A percentile compares a stretch with the other conserved stretches of the same genome.
phyloP scores from a whole-genome alignment of 169 alveolate genomes.

The Babesia gibsoni region DNA sequence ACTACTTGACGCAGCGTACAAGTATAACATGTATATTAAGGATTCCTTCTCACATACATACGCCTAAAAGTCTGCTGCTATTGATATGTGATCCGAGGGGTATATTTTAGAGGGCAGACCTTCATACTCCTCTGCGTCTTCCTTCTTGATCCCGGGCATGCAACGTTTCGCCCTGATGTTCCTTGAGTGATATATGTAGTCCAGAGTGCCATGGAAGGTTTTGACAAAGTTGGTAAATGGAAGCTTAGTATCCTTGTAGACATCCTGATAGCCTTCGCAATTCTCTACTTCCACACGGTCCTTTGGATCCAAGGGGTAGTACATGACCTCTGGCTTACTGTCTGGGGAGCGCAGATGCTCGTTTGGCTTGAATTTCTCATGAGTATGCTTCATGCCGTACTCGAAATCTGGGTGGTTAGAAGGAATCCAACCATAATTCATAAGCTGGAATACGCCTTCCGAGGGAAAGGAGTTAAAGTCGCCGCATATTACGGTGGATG shows the following conservation, averaged over 20 bases:
- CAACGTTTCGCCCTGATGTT: conserved; percentile 53
- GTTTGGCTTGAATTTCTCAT: conserved; percentile 24
- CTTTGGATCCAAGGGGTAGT: neutral
- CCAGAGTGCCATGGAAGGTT: conserved; percentile 60
- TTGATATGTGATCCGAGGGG: conserved; percentile 66
- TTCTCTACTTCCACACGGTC: conserved; percentile 24
- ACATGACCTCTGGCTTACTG: no score
- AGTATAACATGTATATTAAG: no score
- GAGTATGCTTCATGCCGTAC: conserved; percentile 2
- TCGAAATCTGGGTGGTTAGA: conserved; percentile 50
- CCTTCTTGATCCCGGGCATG: conserved; percentile 56
- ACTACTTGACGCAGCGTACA: no score
- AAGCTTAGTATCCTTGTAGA: conserved; percentile 25
- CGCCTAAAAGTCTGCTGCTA: conserved; percentile 60
- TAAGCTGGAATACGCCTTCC: conserved; percentile 37
- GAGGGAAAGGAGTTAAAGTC: conserved; percentile 53
- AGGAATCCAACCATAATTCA: conserved; percentile 41
- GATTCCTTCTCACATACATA: no score
- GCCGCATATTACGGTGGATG: conserved; percentile 52
- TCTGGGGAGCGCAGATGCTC: conserved; percentile 1
- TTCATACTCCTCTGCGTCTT: conserved; percentile 43
- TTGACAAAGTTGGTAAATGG: conserved; percentile 54
- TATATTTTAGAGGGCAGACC: conserved; percentile 62
- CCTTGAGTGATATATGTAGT: conserved; percentile 56
- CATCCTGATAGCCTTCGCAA: conserved; percentile 46